Base-by-base conservation (phyloP, 176 grass and related monocot genomes). In the Puccinellia tenuiflora region DNA sequence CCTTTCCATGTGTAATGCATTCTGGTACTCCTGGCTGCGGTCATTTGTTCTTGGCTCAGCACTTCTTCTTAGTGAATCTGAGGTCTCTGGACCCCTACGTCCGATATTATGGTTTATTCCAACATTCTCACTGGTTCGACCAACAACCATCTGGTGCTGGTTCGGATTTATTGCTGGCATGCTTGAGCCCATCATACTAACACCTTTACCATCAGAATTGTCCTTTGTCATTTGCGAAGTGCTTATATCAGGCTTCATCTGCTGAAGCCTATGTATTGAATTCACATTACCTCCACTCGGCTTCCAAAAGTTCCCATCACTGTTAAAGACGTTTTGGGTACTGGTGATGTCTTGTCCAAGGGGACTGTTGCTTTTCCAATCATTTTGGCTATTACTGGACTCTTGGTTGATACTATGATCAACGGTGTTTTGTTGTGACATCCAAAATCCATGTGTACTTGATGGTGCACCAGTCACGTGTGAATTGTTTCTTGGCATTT, bases 321-420 rank as follows among this genome's bases (percentile, higher is more conserved):
- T 89, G 55, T 86, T 81, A 51, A 69, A 81, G 48, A 88, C 79
- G 90, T 69, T 87, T 81, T 76, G 80, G 43, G 68, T 82, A 73
- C 65, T 85, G 67, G 79, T 85, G 71, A 84, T 83, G 85, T 70
- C 69, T 88, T 88, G 90, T 57, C 70, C 57, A 71, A 84, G 84
- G 39, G 76, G 65, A 69, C 40, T 86, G 65, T 86, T 88, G 28
- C 76, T 83, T 66, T 88, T 91, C 90, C 89, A 98, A 64, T 86
- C 89, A 90, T 98, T 93, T 75, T 86, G 86, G 79, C 81, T 92
- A 83, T 88, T 88, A 31, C 57, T 71, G 15, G 89, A 76, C 74
- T 95, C 86, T 86, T 76, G 91, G 76, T 82, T 78, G 59, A 86
- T 34, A 88, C 55, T 93, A 45, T 86, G 83, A 88, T 85, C 53